A percentile compares a stretch with the other conserved stretches of the same genome.
phyloP scores from a whole-genome alignment of 257 asterid species.

The Knoxia roxburghii region DNA sequence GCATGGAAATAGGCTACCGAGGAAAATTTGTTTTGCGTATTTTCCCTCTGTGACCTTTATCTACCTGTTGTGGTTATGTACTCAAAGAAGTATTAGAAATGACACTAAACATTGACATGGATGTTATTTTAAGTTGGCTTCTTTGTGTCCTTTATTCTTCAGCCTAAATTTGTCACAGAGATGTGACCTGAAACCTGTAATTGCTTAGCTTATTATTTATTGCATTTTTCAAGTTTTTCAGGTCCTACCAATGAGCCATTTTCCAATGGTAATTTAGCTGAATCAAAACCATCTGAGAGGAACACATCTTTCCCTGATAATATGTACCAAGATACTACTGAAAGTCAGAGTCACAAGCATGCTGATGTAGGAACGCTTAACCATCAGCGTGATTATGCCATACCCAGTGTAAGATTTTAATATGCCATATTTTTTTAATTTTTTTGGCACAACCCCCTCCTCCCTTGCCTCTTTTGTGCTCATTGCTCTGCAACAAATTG shows the following conservation, averaged over 20 bases:
- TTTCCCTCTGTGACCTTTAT: not conserved
- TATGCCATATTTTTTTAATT: constrained; percentile 9
- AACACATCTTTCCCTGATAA: constrained; percentile 33
- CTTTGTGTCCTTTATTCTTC: not conserved
- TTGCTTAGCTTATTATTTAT: constrained; percentile 51
- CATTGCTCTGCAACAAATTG: constrained; percentile 18
- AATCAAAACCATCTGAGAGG: constrained; percentile 45
- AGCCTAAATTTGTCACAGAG: not conserved
- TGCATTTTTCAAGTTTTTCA: constrained; percentile 78
- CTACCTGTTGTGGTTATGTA: not conserved
- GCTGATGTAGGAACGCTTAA: not conserved
- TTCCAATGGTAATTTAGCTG: constrained; percentile 36
- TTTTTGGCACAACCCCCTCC: no score
- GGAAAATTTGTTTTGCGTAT: not conserved
- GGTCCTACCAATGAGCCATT: constrained; percentile 67
- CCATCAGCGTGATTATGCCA: constrained; percentile 41
- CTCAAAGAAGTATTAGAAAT: not conserved
- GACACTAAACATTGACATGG: not conserved
- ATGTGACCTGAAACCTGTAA: not conserved
- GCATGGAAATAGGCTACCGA: not conserved
- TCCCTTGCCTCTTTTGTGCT: constrained; percentile 19
- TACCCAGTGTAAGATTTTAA: constrained; percentile 37
- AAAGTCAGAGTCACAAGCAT: constrained; percentile 23
- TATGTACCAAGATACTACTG: constrained; percentile 29
- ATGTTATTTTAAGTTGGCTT: not conserved